Conservation (phyloP, 257 asterid species). For the Solanum rostratum region DNA sequence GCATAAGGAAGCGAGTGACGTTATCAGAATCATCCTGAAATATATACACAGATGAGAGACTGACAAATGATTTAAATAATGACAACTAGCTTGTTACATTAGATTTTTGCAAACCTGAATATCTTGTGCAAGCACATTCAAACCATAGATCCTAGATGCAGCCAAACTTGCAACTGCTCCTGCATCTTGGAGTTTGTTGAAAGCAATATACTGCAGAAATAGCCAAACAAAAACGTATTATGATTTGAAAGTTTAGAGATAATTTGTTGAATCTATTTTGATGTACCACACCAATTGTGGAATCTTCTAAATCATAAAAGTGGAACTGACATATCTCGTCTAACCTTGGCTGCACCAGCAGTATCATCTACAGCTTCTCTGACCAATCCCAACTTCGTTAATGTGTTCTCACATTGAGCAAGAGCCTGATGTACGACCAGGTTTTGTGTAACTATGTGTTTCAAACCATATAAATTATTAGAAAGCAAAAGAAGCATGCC, state of each 20-base stretch:
- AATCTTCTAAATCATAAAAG: neutral
- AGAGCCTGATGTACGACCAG: conserved; percentile 62
- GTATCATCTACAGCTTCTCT: conserved; percentile 99
- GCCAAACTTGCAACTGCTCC: conserved; percentile 96
- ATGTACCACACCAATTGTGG: neutral
- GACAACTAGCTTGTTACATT: neutral
- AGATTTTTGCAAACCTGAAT: conserved; percentile 51
- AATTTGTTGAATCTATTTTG: neutral
- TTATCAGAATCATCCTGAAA: conserved; percentile 91
- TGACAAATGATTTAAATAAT: neutral
- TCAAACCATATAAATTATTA: neutral
- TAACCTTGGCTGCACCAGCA: conserved; percentile 99
- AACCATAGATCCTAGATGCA: conserved; percentile 73
- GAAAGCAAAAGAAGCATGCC: conserved; percentile 30
- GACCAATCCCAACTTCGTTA: conserved; percentile 78
- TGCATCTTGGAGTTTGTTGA: conserved; percentile 64
- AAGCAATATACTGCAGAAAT: conserved; percentile 53
- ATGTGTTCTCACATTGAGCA: conserved; percentile 94
- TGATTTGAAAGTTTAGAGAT: neutral
- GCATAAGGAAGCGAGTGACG: conserved; percentile 90
- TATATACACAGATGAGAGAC: neutral
- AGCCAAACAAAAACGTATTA: neutral
- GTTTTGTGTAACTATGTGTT: neutral
- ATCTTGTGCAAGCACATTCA: conserved; percentile 81
- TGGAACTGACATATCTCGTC: neutral